These are phyloP conservation scores for Plasmodium vivax DNA, from an alignment of 169 alveolate species.

Conservation along the genomic window DNA sequence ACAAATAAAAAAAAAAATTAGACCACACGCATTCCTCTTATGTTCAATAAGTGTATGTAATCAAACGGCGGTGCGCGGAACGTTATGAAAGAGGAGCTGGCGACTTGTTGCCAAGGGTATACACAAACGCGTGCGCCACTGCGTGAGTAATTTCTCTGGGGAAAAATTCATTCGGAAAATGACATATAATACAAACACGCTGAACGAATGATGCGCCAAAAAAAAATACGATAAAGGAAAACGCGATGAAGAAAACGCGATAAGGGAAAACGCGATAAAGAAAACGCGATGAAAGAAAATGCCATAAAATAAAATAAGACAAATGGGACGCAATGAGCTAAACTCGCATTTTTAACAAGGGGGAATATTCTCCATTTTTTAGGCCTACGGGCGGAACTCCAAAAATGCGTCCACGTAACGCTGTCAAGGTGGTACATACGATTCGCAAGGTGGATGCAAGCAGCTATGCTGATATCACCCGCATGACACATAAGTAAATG, in stretches of 20 bases:
- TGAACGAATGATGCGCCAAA: neutral
- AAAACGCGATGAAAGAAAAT: neutral
- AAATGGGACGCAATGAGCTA: neutral
- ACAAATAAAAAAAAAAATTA: neutral
- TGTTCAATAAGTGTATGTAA: neutral
- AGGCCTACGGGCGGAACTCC: neutral
- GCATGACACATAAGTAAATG: neutral
- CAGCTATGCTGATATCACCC: neutral
- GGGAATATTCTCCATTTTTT: neutral
- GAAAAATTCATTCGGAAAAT: neutral
- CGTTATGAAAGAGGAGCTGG: neutral
- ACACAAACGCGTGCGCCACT: neutral
- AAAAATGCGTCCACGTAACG: neutral
- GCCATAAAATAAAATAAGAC: slow-evolving; percentile 15
- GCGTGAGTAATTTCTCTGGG: neutral
- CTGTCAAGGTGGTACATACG: neutral
- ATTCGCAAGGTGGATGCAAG: neutral
- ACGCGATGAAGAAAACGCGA: neutral
- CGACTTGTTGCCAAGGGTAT: neutral
- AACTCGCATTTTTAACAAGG: neutral
- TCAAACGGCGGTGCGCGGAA: neutral
- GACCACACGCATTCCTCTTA: neutral
- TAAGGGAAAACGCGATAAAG: neutral
- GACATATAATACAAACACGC: slow-evolving; percentile 4
- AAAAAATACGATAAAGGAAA: neutral